A percentile compares a stretch with the other conserved stretches of the same genome.
phyloP scores from a whole-genome alignment of 2,329 filamentous ascomycete genomes.

The Zymoseptoria ardabiliae region DNA sequence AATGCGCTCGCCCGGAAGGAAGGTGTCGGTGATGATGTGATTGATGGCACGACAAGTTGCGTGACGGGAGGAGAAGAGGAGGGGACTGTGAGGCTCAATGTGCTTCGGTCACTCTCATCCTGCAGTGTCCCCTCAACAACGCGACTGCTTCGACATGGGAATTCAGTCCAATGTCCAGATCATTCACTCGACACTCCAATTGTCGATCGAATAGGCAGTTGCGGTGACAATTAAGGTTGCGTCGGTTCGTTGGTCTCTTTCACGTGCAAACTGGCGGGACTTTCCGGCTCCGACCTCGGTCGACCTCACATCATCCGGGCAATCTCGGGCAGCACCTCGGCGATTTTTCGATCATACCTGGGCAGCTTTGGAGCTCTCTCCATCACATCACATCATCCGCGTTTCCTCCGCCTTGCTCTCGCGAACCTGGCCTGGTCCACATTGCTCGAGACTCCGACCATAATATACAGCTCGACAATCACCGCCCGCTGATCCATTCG shows the following conservation, averaged over 20 bases:
- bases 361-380: background rate
- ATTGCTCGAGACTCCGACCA: background rate
- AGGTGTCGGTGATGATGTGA: background rate
- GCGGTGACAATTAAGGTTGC: background rate
- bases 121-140: too few species aligned
- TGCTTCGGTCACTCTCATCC: too few species aligned
- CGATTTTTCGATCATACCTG: background rate
- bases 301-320: background rate
- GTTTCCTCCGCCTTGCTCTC: background rate
- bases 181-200: background rate
- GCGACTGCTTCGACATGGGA: too few species aligned
- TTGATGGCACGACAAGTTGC: background rate
- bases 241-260: background rate
- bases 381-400: background rate
- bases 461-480: background rate
- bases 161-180: background rate
- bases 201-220: background rate
- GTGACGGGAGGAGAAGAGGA: background rate
- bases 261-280: background rate
- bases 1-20: too few species aligned
- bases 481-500: background rate
- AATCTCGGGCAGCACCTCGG: background rate
- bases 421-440: background rate
- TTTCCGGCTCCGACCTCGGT: background rate
- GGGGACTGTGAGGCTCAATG: too few species aligned